A percentile compares a stretch with the other conserved stretches of the same genome.
These are phyloP conservation scores for Pistacia integerrima DNA, from an alignment of 345 rosid species.

Conservation along the genomic window DNA sequence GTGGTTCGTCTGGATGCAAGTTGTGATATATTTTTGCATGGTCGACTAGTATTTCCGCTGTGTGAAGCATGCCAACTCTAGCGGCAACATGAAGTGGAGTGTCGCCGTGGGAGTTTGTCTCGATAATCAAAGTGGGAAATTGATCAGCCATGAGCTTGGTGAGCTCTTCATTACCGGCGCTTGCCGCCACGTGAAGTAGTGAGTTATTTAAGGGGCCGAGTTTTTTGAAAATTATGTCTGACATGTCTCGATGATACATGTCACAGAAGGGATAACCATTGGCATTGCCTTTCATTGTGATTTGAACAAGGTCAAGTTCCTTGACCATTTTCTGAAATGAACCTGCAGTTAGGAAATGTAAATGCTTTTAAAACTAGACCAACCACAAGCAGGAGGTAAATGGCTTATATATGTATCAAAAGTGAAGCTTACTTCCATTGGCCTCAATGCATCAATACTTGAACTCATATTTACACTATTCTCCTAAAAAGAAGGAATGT, in stretches of 20 bases:
- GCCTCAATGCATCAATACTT: too few species aligned
- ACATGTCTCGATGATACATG: not conserved
- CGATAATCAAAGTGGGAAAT: not conserved
- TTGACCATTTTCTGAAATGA: not conserved
- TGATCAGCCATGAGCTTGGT: not conserved
- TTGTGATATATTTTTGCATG: not conserved
- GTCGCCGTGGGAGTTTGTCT: slow-evolving; percentile 17
- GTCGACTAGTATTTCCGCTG: slow-evolving; percentile 6
- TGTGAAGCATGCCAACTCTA: slow-evolving; percentile 14
- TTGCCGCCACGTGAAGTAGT: slow-evolving; percentile 8
- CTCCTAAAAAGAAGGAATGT: too few species aligned
- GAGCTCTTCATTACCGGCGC: not conserved
- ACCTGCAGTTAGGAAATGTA: too few species aligned
- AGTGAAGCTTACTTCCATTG: too few species aligned
- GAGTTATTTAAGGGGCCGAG: slow-evolving; percentile 7
- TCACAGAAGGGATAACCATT: not conserved
- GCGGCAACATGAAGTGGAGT: slow-evolving; percentile 35
- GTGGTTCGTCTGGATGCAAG: too few species aligned
- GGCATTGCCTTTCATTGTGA: not conserved
- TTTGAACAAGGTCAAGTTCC: not conserved
- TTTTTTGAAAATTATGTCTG: not conserved
- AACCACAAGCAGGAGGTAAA: too few species aligned
- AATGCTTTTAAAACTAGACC: too few species aligned
- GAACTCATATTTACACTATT: too few species aligned
- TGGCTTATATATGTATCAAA: too few species aligned